Conservation (phyloP, 225 moss, liverwort and hornwort genomes). For the Polytrichum commune region DNA sequence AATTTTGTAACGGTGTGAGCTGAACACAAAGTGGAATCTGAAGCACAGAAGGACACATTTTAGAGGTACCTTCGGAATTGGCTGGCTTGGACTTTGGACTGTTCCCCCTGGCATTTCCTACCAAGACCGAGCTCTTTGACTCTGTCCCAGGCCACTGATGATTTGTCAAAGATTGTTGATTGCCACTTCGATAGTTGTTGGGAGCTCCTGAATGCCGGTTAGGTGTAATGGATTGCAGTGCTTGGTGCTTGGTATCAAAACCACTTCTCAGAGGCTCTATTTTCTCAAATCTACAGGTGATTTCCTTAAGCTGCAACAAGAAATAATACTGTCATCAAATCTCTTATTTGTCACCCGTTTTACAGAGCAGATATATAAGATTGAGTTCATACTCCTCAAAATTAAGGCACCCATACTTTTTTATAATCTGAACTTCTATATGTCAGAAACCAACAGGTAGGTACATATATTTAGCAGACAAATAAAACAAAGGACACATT, state of each 20-base stretch:
- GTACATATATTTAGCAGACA: too few relatives aligned
- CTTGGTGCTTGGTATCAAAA: conserved; percentile 49
- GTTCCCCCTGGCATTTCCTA: conserved; percentile 55
- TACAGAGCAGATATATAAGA: too few relatives aligned
- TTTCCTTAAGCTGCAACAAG: conserved; percentile 70
- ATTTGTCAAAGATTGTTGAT: conserved; percentile 41
- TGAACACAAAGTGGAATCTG: too few relatives aligned
- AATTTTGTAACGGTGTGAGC: too few relatives aligned
- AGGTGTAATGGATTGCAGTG: conserved; percentile 37
- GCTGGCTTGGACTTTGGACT: conserved; percentile 74
- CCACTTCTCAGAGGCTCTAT: conserved; percentile 70
- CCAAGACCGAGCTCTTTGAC: conserved; percentile 36
- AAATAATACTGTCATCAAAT: too few relatives aligned
- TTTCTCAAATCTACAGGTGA: conserved; percentile 75
- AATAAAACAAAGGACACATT: too few relatives aligned
- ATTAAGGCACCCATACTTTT: too few relatives aligned
- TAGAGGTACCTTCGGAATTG: conserved; percentile 32
- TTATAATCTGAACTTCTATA: too few relatives aligned
- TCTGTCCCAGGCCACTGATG: conserved; percentile 46
- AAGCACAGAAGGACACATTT: too few relatives aligned
- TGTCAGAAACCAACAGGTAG: too few relatives aligned
- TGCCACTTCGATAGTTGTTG: conserved; percentile 29
- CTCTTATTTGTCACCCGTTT: too few relatives aligned
- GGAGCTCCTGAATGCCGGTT: conserved; percentile 37
- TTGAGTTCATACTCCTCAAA: too few relatives aligned